Evolutionary conservation across 139 green algal species (phyloP), one percentile per base, ranked within the genome.

Genomic region (Chlamydomonas applanata): DNA sequence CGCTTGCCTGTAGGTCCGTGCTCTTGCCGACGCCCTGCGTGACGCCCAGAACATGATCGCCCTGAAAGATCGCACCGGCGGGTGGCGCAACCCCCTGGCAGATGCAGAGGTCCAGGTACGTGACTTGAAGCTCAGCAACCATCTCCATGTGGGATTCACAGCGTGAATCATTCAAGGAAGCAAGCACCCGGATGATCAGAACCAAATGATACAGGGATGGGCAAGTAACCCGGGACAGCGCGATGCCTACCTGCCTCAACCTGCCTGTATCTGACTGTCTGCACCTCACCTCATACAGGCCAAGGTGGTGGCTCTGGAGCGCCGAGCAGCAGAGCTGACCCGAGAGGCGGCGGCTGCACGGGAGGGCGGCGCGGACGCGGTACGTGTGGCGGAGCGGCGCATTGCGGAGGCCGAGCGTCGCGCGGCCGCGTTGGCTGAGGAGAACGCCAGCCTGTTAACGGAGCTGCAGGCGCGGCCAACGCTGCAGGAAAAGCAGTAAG

Each of bases 21-120:
- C 76, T 30, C 73, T 92, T 29, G 54, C 76, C 13, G 72, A 78
- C 5, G 81, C 91, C 79, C 73, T 92, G 65, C 74, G 83, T 0
- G 87, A 94, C 19, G 85, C 87, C 0, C 80, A 92, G 66, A 93
- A 93, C 72, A 64, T 78, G 32, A 80, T 88, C 14, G 72, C 85
- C 0, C 32, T 73, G 5, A 84, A 80, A 53, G 84, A 88, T 25
- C 73, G 83, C 24, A 32, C 76, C 11, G 80, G 74, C 30, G 78
- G 66, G 4, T 83, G 82, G 75, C 56, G 75, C 24, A 69, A 69
- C 22, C 61, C 76, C 14, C 30, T 44, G 22, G 72, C 74, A n/a
- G 54, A 78, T 52, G 62, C 63, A 29, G 61, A 82, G 5, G 40
- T 82, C 36, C 80, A 84, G 77, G 73, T 81, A 45, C 33, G 59